Base-by-base conservation (phyloP, 2,329 filamentous ascomycete genomes). In the Albifimbria verrucaria region DNA sequence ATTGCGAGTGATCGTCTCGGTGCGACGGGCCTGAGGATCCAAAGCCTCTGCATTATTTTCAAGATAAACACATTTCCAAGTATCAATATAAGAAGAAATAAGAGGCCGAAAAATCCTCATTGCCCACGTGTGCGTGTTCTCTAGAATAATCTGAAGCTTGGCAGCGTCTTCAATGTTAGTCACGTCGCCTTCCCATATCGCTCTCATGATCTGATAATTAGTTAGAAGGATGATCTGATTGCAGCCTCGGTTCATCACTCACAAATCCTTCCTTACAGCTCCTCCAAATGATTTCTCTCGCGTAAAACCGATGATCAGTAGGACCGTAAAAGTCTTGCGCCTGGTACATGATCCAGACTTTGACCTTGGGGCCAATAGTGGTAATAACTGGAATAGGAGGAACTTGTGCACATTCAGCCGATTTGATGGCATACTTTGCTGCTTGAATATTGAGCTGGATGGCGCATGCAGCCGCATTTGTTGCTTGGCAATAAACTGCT, bases 121-220 rank as follows among this genome's bases (percentile, higher is more conserved):
- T 2, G 59, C 60, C 61, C 61, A 62, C 1, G 56, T 58, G 32
- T 63, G 51, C 5, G 52, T 49, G 18, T 62, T 63, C n/a, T 61
- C 60, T n/a, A 63, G 46, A 6, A 63, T 55, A 10, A 57, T 43
- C 15, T 52, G 24, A 25, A 63, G 50, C 11, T 54, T 50, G 12
- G 57, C 3, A 9, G 56, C 43, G 18, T 62, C 56, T 4, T 15
- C 4, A 1, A 54, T 7, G 2, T 39, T 51, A 7, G 36, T 51
- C 42, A 62, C 39, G 7, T 60, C 48, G 4, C 59, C 59, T 21
- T 57, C 23, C 59, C 60, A 62, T 7, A 61, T 55, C 7, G 39
- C 44, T n/a, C 51, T 42, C 57, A 61, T 62, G 1, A 61, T 10
- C 60, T 59, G 36, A 11, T 2, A 7, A 11, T 48, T 18, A n/a